phyloP scores from a whole-genome alignment of 2,329 filamentous ascomycete species.

The Clonostachys rosea region DNA sequence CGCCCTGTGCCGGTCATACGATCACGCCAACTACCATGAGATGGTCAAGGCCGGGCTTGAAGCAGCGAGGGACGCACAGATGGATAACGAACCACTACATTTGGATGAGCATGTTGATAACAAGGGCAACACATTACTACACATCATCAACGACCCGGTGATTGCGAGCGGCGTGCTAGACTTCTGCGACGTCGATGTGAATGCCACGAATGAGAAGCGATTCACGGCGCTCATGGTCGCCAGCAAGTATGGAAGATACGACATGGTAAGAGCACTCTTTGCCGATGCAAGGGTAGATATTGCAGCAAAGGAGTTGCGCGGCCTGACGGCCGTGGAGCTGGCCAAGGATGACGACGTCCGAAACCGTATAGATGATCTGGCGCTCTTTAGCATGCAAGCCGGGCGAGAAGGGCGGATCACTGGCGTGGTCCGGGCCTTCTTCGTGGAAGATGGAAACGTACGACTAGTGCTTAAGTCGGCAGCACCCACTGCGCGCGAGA shows the following conservation, averaged over 20 bases:
- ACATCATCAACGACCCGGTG: slow-evolving; percentile 84
- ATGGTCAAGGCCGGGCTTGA: slow-evolving; percentile 85
- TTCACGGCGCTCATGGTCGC: slow-evolving; percentile 98
- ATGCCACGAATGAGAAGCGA: slow-evolving; percentile 89
- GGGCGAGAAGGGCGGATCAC: slow-evolving; percentile 78
- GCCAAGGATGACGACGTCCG: slow-evolving; percentile 97
- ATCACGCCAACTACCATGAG: slow-evolving; percentile 77
- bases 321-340: slow-evolving; percentile 89
- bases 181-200: slow-evolving; percentile 90
- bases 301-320: slow-evolving; percentile 76
- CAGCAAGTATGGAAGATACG: slow-evolving; percentile 94
- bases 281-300: slow-evolving; percentile 84
- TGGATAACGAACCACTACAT: slow-evolving; percentile 75
- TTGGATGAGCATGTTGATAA: slow-evolving; percentile 88
- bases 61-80: slow-evolving; percentile 69
- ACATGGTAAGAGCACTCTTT: slow-evolving; percentile 87
- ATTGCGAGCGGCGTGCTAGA: slow-evolving; percentile 73
- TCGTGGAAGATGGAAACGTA: slow-evolving; percentile 93
- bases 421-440: slow-evolving; percentile 90
- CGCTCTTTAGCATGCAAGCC: slow-evolving; percentile 71
- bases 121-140: slow-evolving; percentile 93
- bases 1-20: slow-evolving; percentile 90
- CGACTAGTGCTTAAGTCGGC: slow-evolving; percentile 93
- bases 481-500: slow-evolving; percentile 73
- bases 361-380: slow-evolving; percentile 92